A percentile compares a stretch with the other conserved stretches of the same genome.
Conservation (phyloP, 176 grass and related monocot species). For the Tillandsia fasciculata region DNA sequence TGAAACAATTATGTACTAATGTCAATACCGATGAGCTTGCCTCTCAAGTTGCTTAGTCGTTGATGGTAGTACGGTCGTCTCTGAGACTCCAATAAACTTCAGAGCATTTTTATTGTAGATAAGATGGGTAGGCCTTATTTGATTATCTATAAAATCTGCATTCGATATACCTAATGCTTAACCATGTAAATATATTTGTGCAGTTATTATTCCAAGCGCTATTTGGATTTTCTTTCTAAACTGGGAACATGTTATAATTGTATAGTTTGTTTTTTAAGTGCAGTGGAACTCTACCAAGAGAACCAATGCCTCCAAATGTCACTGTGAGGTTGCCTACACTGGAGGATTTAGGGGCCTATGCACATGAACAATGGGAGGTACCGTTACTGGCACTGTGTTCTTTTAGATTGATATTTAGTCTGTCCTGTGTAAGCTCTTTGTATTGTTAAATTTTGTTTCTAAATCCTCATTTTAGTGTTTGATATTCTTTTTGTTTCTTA, state of each 20-base stretch:
- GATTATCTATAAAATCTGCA: neutral
- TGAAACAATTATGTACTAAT: neutral
- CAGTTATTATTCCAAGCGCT: neutral
- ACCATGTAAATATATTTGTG: too few relatives aligned
- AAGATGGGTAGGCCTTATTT: neutral
- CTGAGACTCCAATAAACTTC: too few relatives aligned
- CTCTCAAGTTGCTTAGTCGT: too few relatives aligned
- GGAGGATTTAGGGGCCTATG: slow-evolving; percentile 60
- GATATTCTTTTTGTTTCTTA: neutral
- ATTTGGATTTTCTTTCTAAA: neutral
- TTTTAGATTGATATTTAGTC: slow-evolving; percentile 15
- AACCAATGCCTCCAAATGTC: slow-evolving; percentile 44
- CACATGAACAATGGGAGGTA: slow-evolving; percentile 93
- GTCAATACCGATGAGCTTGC: too few relatives aligned
- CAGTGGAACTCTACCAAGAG: slow-evolving; percentile 83
- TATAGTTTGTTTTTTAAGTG: slow-evolving; percentile 12
- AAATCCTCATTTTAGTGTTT: neutral
- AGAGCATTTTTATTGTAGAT: too few relatives aligned
- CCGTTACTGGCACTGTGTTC: slow-evolving; percentile 6
- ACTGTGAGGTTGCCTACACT: slow-evolving; percentile 65
- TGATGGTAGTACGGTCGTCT: too few relatives aligned
- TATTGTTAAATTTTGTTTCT: neutral
- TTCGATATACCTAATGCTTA: neutral
- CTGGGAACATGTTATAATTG: neutral
- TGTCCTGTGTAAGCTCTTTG: slow-evolving; percentile 11